A percentile compares a stretch with the other conserved stretches of the same genome.
Conservation (phyloP, 1,284 basidiomycete genomes). For the Wolfiporia cocos region DNA sequence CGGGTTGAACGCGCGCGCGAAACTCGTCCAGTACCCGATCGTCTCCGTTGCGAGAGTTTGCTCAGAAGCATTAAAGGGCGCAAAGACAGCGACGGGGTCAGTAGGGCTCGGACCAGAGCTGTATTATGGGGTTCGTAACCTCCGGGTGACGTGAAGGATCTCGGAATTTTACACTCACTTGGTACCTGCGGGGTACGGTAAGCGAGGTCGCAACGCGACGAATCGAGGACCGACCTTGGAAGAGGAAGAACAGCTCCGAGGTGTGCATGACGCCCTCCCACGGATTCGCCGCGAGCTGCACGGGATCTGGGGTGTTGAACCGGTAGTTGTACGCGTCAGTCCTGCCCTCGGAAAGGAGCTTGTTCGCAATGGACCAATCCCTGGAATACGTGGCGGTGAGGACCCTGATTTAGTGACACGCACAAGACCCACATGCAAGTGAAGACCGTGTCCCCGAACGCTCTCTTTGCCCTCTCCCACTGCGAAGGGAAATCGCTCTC, state of each 20-base stretch:
- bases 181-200: not conserved
- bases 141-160: not conserved
- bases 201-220: not conserved
- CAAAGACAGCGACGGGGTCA: not conserved
- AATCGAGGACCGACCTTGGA: slow-evolving; percentile 1
- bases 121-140: not conserved
- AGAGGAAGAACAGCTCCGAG: slow-evolving; percentile 6
- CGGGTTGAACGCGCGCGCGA: slow-evolving; percentile 2
- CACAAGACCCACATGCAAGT: slow-evolving; percentile 1
- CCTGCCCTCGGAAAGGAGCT: not conserved
- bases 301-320: slow-evolving; percentile 5
- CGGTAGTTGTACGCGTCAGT: slow-evolving; percentile 2
- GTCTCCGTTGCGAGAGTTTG: slow-evolving; percentile 3
- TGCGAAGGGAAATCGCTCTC: slow-evolving; percentile 1
- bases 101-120: slow-evolving; percentile 4
- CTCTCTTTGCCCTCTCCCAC: slow-evolving; percentile 3
- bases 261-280: slow-evolving; percentile 7
- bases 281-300: slow-evolving; percentile 4
- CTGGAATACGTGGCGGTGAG: not conserved
- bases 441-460: slow-evolving; percentile 4
- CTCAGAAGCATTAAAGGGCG: slow-evolving; percentile 4
- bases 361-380: slow-evolving; percentile 2
- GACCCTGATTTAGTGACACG: not conserved
- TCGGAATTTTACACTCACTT: not conserved
- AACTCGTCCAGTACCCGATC: slow-evolving; percentile 5